Evolutionary conservation across 495 filamentous ascomycete genomes (phyloP).

Genomic region (Penicillium paradoxum): DNA sequence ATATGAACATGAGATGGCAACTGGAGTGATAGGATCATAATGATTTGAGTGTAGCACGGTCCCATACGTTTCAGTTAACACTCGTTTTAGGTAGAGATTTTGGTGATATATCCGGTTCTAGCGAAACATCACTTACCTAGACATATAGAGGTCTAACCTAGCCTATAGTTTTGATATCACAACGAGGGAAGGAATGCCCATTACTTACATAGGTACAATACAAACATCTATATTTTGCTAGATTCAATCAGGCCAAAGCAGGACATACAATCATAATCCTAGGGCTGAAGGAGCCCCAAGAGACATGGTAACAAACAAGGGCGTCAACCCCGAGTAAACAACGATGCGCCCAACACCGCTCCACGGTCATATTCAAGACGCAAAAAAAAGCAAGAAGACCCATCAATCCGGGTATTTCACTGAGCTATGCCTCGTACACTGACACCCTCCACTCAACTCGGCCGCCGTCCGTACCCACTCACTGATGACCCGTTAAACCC

Average conservation of each 20-base stretch:
- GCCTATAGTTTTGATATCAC: too few species aligned
- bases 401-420: conserved; percentile 22
- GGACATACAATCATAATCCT: conserved; percentile 15
- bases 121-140: too few species aligned
- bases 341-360: conserved; percentile 37
- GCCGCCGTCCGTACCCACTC: conserved; percentile 20
- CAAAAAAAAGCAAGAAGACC: conserved; percentile 17
- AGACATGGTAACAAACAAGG: conserved; percentile 11
- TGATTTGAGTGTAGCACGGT: too few species aligned
- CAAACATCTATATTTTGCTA: conserved; percentile 14
- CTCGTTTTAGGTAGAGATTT: too few species aligned
- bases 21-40: neutral
- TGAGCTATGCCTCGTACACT: conserved; percentile 8
- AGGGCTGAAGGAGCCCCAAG: neutral
- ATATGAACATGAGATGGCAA: neutral
- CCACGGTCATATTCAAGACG: conserved; percentile 32
- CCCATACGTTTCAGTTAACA: too few species aligned
- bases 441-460: neutral
- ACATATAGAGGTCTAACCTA: too few species aligned
- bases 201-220: too few species aligned
- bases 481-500: conserved; percentile 2
- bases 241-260: conserved; percentile 7
- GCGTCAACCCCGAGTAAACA: conserved; percentile 14
- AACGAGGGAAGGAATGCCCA: too few species aligned
- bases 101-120: too few species aligned